phyloP scores from a whole-genome alignment of 2,329 filamentous ascomycete species.

The Trichoderma sp. region DNA sequence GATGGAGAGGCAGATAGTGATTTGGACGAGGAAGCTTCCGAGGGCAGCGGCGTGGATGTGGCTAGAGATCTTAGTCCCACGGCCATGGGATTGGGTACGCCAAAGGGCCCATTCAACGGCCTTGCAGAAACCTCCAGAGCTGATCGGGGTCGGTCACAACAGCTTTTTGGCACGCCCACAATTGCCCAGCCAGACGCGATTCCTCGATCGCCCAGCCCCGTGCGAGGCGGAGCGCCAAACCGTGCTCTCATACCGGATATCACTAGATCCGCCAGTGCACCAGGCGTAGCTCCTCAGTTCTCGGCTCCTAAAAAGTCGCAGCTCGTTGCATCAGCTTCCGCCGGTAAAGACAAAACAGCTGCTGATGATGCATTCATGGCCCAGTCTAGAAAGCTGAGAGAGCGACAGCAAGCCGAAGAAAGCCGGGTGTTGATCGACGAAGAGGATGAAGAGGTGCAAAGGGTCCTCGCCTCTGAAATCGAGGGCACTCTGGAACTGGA shows the following conservation, averaged over 20 bases:
- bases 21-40: conserved; percentile 45
- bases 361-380: conserved; percentile 47
- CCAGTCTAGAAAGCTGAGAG: conserved; percentile 51
- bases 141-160: conserved; percentile 42
- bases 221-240: conserved; percentile 56
- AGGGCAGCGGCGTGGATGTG: conserved; percentile 63
- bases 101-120: conserved; percentile 55
- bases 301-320: conserved; percentile 41
- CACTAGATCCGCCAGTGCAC: conserved; percentile 58
- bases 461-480: conserved; percentile 57
- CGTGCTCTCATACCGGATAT: conserved; percentile 49
- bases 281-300: conserved; percentile 56
- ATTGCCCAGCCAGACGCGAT: conserved; percentile 57
- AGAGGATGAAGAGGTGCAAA: conserved; percentile 66
- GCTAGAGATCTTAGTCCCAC: conserved; percentile 60
- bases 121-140: conserved; percentile 41
- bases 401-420: conserved; percentile 56
- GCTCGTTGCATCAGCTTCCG: conserved; percentile 37
- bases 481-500: conserved; percentile 61
- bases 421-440: conserved; percentile 60
- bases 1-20: conserved; percentile 40
- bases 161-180: conserved; percentile 53
- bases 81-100: conserved; percentile 42
- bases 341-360: conserved; percentile 36
- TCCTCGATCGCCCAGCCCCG: conserved; percentile 70